Evolutionary conservation across 1,139 yeast genomes (phyloP).

Genomic region (Trichomonascaceae sp.): DNA sequence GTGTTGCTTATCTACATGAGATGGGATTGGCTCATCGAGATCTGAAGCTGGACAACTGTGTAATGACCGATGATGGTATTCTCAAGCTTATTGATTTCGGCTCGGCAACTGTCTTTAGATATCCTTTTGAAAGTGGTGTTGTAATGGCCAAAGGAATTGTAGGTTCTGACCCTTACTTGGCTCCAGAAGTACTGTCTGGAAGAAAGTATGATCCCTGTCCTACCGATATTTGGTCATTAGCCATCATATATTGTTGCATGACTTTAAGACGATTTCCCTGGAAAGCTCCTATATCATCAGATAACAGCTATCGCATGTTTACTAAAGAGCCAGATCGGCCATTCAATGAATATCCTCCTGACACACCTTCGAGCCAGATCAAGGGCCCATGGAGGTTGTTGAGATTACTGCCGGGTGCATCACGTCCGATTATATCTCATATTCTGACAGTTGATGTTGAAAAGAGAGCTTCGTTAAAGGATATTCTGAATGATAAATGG

Average conservation of each 20-base stretch:
- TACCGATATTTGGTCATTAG: constrained; percentile 93
- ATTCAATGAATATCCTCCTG: constrained; percentile 6
- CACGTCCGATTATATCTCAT: constrained; percentile 67
- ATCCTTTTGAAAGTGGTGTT: constrained; percentile 76
- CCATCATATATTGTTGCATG: constrained; percentile 95
- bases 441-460: constrained; percentile 69
- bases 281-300: constrained; percentile 88
- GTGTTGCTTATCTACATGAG: constrained; percentile 74
- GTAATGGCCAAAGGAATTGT: constrained; percentile 89
- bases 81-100: constrained; percentile 94
- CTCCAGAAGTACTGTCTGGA: constrained; percentile 82
- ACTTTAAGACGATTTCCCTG: constrained; percentile 91
- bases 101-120: constrained; percentile 87
- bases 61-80: constrained; percentile 77
- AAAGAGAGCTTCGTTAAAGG: constrained; percentile 63
- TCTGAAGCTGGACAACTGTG: constrained; percentile 90
- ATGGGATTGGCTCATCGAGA: constrained; percentile 96
- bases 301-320: constrained; percentile 72
- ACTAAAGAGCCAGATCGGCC: constrained; percentile 19
- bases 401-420: constrained; percentile 79
- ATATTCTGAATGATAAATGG: constrained; percentile 68
- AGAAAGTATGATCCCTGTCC: constrained; percentile 84
- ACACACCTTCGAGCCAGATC: constrained; percentile 20
- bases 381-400: constrained; percentile 83
- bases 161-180: constrained; percentile 96